Evolutionary conservation across 2,329 filamentous ascomycete genomes (phyloP).

Genomic region (Trichophyton rubrum): DNA sequence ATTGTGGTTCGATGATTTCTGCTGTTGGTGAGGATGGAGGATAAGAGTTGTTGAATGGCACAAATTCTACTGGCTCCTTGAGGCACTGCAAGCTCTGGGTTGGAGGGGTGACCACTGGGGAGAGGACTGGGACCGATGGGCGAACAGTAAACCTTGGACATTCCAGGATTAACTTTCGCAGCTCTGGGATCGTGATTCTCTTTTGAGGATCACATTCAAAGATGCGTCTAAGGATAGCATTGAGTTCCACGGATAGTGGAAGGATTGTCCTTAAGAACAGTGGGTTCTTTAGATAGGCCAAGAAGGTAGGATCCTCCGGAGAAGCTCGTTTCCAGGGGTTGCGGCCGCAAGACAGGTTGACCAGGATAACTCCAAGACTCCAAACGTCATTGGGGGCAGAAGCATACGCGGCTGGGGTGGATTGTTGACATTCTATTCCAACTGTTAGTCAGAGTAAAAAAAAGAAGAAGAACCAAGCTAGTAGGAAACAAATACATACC

Average conservation of each 20-base stretch:
- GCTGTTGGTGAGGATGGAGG: slow-evolving; percentile 26
- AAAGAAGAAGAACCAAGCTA: slow-evolving; percentile 8
- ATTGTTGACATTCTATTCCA: slow-evolving; percentile 72
- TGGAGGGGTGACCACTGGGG: slow-evolving; percentile 21
- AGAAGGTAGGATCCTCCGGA: slow-evolving; percentile 85
- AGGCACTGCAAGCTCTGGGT: slow-evolving; percentile 20
- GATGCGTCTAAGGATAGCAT: slow-evolving; percentile 72
- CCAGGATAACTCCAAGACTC: slow-evolving; percentile 94
- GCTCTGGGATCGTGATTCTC: slow-evolving; percentile 67
- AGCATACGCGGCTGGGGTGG: slow-evolving; percentile 60
- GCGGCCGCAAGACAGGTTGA: slow-evolving; percentile 93
- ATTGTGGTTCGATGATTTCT: slow-evolving; percentile 25
- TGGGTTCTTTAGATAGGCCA: slow-evolving; percentile 71
- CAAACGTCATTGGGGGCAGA: slow-evolving; percentile 95
- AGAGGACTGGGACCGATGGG: slow-evolving; percentile 12
- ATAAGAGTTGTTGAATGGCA: slow-evolving; percentile 23
- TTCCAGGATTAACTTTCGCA: slow-evolving; percentile 61
- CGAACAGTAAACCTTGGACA: slow-evolving; percentile 59
- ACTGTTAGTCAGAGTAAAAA: slow-evolving; percentile 9
- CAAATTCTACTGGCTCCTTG: slow-evolving; percentile 25
- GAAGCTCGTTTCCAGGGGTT: slow-evolving; percentile 99
- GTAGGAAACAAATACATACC: slow-evolving; percentile 46
- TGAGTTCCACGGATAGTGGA: slow-evolving; percentile 77
- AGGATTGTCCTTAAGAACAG: slow-evolving; percentile 88
- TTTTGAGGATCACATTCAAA: slow-evolving; percentile 77